Percentiles rank a stretch among this genome's conserved stretches.
Evolutionary conservation across 768 basidiomycete genomes (phyloP).

Genomic region (Mrakia blollopis): DNA sequence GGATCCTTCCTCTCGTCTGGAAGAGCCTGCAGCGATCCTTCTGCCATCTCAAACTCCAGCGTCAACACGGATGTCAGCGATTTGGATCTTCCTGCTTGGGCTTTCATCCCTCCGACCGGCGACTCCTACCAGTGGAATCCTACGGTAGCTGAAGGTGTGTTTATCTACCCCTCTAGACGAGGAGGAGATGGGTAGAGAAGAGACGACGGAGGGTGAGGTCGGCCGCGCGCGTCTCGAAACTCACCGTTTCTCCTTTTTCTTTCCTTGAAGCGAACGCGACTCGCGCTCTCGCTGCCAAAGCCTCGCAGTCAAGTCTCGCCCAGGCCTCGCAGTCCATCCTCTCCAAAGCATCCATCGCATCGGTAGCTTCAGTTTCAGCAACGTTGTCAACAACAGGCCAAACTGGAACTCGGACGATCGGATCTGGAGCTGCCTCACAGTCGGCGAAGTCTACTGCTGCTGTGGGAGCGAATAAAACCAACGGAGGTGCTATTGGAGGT

Average conservation of each 20-base stretch:
- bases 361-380: background rate
- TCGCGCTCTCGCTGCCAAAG: background rate
- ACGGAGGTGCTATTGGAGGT: background rate
- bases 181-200: too few species aligned
- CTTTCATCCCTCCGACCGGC: background rate
- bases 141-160: background rate
- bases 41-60: background rate
- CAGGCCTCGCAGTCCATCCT: background rate
- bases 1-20: background rate
- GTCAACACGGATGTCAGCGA: background rate
- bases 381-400: background rate
- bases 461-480: background rate
- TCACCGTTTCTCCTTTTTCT: background rate
- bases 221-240: too few species aligned
- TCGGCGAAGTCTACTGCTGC: background rate
- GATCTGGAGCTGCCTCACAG: background rate
- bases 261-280: background rate
- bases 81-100: background rate
- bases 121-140: background rate
- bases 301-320: background rate
- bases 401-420: background rate
- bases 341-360: background rate
- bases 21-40: background rate
- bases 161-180: background rate
- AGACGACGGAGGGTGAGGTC: too few species aligned